Base-by-base conservation (phyloP, 805 yeast genomes). In the Diddensiella transvaalensis region DNA sequence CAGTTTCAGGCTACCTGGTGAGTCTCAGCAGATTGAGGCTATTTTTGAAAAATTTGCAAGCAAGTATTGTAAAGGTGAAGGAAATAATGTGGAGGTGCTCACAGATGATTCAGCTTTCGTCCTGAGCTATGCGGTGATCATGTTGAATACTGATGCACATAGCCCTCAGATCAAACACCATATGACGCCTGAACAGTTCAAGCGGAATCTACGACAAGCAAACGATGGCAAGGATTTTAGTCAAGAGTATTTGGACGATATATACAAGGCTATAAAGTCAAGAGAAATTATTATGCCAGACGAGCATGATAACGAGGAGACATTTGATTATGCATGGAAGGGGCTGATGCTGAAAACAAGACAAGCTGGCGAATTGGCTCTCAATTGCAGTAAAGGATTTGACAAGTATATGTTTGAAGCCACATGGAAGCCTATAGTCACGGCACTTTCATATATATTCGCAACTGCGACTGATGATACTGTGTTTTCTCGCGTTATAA, bases 201-300 rank as follows among this genome's bases (percentile, higher is more conserved):
- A 80, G 55, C 75, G 78, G 55, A 91, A 91, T 60, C 70, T 93
- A 52, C 76, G 87, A 54, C 96, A 96, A 4, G 85, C 88, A 22
- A 83, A 82, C 55, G 78, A 79, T 18, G 74, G 75, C 23, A 75
- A 77, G 32, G 93, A 90, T 66, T 90, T 86, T 69, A 91, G 95
- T 2, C 75, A 75, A 21, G 89, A 96, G 86, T 91, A 88, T 61
- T 71, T 91, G 52, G 81, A 83, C 51, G 85, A 78, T 54, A 88
- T 91, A 22, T 93, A 86, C 65, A 70, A 77, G 22, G 85, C 95
- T 1, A 90, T 93, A 47, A 76, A 80, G 52, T 87, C 83, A 48
- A 78, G 85, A 45, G 99, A 93, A 66, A 93, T 93, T 54, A 87
- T 93, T 42, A 87, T 95, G 90, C 98, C 99, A 0, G 98, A 93